Evolutionary conservation across 352 stramenopile genomes (phyloP).

Genomic region (Pythium dissotocum): DNA sequence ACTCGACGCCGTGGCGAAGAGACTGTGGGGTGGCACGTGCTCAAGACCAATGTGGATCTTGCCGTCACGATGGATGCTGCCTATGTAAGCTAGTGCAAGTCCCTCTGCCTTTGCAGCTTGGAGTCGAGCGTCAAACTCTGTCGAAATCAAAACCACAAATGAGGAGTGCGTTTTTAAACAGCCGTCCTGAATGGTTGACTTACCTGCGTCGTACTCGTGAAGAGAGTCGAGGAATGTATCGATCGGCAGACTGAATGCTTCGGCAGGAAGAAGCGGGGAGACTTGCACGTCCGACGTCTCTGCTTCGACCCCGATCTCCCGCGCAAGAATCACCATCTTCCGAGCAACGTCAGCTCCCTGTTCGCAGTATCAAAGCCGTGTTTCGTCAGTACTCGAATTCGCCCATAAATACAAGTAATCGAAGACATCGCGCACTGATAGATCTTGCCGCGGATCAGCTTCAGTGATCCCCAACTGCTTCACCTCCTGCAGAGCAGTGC

Average conservation of each 20-base stretch:
- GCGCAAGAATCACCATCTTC: slow-evolving; percentile 69
- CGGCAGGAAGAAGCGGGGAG: slow-evolving; percentile 42
- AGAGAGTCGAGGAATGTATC: slow-evolving; percentile 59
- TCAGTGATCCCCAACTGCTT: slow-evolving; percentile 65
- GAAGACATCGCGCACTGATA: slow-evolving; percentile 28
- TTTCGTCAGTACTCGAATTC: too few relatives aligned
- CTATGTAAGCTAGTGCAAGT: slow-evolving; percentile 55
- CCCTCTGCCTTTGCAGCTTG: slow-evolving; percentile 28
- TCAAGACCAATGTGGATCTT: slow-evolving; percentile 43
- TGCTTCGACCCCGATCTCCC: slow-evolving; percentile 43
- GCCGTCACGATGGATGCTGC: slow-evolving; percentile 43
- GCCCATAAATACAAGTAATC: too few relatives aligned
- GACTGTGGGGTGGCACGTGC: slow-evolving; percentile 25
- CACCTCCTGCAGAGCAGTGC: slow-evolving; percentile 41
- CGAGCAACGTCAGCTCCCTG: slow-evolving; percentile 64
- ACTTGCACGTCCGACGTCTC: slow-evolving; percentile 45
- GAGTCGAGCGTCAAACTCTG: slow-evolving; percentile 32
- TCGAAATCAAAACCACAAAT: not conserved
- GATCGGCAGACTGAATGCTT: slow-evolving; percentile 41
- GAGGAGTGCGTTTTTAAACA: not conserved
- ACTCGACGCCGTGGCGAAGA: slow-evolving; percentile 42
- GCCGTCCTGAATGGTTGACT: not conserved
- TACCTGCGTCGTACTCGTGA: slow-evolving; percentile 38
- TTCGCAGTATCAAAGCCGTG: not conserved
- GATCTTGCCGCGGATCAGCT: slow-evolving; percentile 65